Conservation (phyloP, 2,329 filamentous ascomycete species). For the Uncinocarpus reesii region DNA sequence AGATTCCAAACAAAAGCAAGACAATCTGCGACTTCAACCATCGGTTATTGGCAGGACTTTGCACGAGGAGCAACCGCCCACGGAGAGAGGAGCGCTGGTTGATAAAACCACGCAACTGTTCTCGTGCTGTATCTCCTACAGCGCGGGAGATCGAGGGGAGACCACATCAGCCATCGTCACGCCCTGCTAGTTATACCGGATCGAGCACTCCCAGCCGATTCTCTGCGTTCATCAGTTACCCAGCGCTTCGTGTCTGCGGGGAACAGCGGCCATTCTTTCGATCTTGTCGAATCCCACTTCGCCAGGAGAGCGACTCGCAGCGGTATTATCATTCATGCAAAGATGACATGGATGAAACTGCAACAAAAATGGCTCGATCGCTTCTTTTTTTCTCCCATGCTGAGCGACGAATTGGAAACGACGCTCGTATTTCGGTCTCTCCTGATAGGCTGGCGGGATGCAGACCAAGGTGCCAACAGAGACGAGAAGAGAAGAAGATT, state of each 20-base stretch:
- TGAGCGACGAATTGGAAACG: constrained; percentile 4
- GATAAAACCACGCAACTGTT: no score
- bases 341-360: constrained; percentile 7
- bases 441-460: background rate
- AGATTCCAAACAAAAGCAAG: background rate
- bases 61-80: no score
- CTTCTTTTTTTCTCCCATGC: background rate
- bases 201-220: background rate
- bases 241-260: background rate
- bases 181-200: no score
- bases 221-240: background rate
- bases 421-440: background rate
- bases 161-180: background rate
- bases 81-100: no score
- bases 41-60: no score
- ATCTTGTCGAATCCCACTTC: no score
- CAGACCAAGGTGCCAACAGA: background rate
- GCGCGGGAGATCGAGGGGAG: no score
- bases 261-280: no score
- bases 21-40: background rate
- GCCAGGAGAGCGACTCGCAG: no score
- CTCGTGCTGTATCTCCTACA: no score
- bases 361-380: background rate
- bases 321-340: no score
- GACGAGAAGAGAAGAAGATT: background rate